phyloP scores from a whole-genome alignment of 345 rosid genomes.

The Triadica sebifera region DNA sequence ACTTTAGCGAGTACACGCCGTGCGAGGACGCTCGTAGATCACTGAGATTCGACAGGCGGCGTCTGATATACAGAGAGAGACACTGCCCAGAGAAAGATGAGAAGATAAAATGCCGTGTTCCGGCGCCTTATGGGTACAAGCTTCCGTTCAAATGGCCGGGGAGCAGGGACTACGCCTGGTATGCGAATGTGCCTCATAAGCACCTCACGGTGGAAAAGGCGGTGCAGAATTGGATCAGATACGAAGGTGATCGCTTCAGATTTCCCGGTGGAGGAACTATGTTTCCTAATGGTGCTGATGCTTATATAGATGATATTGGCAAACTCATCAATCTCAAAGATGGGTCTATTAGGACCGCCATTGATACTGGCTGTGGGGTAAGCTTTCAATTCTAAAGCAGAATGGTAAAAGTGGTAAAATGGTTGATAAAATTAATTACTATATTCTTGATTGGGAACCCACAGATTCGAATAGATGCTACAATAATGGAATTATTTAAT shows the following conservation, averaged over 20 bases:
- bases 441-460: no score
- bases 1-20: conserved; percentile 47
- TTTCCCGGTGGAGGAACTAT: conserved; percentile 60
- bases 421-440: no score
- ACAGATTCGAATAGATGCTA: neutral
- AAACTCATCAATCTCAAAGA: conserved; percentile 27
- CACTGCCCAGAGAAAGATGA: conserved; percentile 35
- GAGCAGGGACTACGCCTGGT: conserved; percentile 48
- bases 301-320: conserved; percentile 38
- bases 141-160: conserved; percentile 45
- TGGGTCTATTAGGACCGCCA: conserved; percentile 33
- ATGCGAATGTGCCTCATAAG: conserved; percentile 49
- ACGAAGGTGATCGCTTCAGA: conserved; percentile 39
- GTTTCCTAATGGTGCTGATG: conserved; percentile 54
- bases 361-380: conserved; percentile 38
- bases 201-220: conserved; percentile 58
- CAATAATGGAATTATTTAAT: no score
- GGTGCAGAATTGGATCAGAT: conserved; percentile 53
- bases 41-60: conserved; percentile 22
- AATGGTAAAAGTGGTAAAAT: no score
- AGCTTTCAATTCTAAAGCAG: neutral
- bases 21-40: conserved; percentile 44
- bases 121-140: conserved; percentile 33
- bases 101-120: conserved; percentile 26
- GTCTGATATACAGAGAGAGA: conserved; percentile 39